Evolutionary conservation across 345 rosid species (phyloP), one percentile per base, ranked within the genome.

Genomic region (Anastatica hierochuntica): DNA sequence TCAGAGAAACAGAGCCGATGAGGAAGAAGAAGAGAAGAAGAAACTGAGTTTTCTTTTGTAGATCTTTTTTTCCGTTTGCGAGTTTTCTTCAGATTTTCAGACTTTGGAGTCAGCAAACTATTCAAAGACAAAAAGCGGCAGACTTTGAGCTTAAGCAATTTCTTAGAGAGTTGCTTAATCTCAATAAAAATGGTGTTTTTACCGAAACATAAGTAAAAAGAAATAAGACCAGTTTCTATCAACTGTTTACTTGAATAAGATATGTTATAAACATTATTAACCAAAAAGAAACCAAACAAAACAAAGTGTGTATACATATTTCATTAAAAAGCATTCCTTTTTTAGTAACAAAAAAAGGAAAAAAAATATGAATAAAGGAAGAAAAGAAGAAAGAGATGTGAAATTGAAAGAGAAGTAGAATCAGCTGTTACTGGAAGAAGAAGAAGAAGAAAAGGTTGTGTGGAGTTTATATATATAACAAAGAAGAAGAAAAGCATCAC

Each of bases 21-120:
- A 45, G 65, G 24, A 34, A 37, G 61, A 29, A 29, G 33, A 29
- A 29, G 33, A 29, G 33, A 29, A 52, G 43, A 51, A 44, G 43
- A 53, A 53, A 53, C 50, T 23, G 64, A 59, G 43, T 52, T 49
- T 40, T 48, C 26, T 13, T 9, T 14, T 27, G 34, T 45, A 39
- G 62, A 56, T 55, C 48, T 39, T 64, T 55, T 23, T 42, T 37
- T 45, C 39, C 39, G 31, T 49, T 21, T 60, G 41, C 13, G 41
- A 42, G 54, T 29, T 19, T 30, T 39, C 16, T 30, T 39, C 16
- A 52, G 71, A 59, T n/a, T n/a, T n/a, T n/a, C n/a, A 29, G 33
- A 31, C 66, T 67, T 53, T 44, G n/a, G 36, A 66, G 71, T 67
- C 71, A 46, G 60, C 71, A 67, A n/a, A 45, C 56, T 46, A 53